Conservation (phyloP, 2,329 filamentous ascomycete genomes). For the Colletotrichum viniferum region DNA sequence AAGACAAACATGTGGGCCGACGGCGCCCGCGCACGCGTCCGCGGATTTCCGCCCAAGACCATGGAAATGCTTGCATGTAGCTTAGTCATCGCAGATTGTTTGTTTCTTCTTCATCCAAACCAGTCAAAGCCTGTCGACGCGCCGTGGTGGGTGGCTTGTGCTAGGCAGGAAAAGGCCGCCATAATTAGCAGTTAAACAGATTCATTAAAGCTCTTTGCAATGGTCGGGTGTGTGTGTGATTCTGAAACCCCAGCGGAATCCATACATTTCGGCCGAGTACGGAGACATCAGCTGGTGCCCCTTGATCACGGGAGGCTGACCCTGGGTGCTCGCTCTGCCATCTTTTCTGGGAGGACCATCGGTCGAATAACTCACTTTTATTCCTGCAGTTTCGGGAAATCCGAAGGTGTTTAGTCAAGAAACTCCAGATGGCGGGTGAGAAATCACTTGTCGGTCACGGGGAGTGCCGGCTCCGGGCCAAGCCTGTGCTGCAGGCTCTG, state of each 20-base stretch:
- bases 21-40: neutral
- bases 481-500: neutral
- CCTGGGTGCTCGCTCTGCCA: neutral
- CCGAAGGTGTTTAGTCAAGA: neutral
- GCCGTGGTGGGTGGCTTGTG: neutral
- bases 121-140: neutral
- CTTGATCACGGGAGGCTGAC: neutral
- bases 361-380: neutral
- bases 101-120: neutral
- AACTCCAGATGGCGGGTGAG: neutral
- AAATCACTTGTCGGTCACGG: neutral
- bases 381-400: neutral
- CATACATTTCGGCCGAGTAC: neutral
- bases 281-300: neutral
- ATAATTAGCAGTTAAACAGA: neutral
- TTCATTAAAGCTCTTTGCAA: neutral
- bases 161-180: neutral
- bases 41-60: neutral
- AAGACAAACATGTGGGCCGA: neutral
- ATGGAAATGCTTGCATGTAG: neutral
- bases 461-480: neutral
- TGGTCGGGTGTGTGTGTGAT: neutral
- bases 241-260: neutral
- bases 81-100: neutral
- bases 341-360: neutral